phyloP scores from a whole-genome alignment of 164 flowering plant species.

The Stephania cephalantha region DNA sequence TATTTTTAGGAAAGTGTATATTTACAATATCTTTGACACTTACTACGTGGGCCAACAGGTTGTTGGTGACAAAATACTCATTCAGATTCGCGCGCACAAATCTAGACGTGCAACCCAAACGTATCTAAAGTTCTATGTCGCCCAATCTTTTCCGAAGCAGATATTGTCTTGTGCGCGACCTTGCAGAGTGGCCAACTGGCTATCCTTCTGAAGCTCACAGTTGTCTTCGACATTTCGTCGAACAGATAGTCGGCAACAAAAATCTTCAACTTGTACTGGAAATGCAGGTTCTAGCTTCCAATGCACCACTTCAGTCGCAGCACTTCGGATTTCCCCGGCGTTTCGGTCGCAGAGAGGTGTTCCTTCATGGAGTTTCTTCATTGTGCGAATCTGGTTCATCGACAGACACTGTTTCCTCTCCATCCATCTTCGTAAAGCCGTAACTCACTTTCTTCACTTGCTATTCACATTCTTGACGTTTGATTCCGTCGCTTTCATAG shows the following conservation, averaged over 20 bases:
- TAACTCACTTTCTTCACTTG: conserved; percentile 1
- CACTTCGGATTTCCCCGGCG: conserved; percentile 10
- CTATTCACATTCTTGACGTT: not conserved
- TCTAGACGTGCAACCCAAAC: no score
- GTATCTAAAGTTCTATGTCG: no score
- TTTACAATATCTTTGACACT: no score
- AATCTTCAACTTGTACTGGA: not conserved
- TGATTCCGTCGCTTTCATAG: not conserved
- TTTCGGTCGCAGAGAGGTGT: conserved; percentile 39
- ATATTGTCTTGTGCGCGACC: no score
- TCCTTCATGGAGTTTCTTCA: conserved; percentile 37
- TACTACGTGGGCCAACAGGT: no score
- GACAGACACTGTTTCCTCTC: conserved; percentile 12
- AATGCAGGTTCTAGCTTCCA: conserved; percentile 43
- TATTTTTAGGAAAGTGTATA: no score
- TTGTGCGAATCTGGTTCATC: conserved; percentile 11
- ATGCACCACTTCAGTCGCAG: conserved; percentile 21
- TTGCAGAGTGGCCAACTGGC: no score
- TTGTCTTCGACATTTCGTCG: conserved; percentile 3
- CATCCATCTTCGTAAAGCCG: conserved; percentile 29
- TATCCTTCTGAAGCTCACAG: not conserved
- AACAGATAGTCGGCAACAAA: not conserved
- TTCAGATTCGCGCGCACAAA: no score
- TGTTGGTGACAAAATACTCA: no score
- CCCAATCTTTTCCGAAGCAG: no score